phyloP scores from a whole-genome alignment of 2,329 filamentous ascomycete genomes.

The Aspergillus ruber region DNA sequence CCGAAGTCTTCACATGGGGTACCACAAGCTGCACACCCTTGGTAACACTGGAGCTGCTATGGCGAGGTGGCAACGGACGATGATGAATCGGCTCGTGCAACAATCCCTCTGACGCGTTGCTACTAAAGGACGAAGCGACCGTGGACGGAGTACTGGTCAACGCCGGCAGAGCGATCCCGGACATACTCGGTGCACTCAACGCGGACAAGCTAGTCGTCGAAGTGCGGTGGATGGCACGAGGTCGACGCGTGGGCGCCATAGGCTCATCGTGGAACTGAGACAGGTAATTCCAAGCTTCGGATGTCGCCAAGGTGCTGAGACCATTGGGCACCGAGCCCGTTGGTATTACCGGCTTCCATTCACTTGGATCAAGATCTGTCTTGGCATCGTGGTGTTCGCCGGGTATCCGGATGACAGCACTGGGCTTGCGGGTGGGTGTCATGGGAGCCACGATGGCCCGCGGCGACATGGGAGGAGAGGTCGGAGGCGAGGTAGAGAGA shows the following conservation, averaged over 20 bases:
- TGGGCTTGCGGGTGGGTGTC: constrained; percentile 27
- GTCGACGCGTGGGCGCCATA: constrained; percentile 12
- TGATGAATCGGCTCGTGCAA: constrained; percentile 20
- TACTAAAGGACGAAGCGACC: constrained; percentile 33
- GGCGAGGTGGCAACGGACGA: constrained; percentile 35
- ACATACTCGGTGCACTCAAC: constrained; percentile 15
- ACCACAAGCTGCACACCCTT: constrained; percentile 37
- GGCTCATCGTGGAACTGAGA: constrained; percentile 37
- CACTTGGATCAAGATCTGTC: constrained; percentile 44
- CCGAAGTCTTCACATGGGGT: constrained; percentile 25
- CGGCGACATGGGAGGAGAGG: constrained; percentile 30
- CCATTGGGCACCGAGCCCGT: constrained; percentile 8
- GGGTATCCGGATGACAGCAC: constrained; percentile 31
- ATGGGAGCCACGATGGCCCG: constrained; percentile 32
- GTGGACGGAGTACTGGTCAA: constrained; percentile 34
- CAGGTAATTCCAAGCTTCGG: constrained; percentile 40
- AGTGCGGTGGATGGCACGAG: constrained; percentile 13
- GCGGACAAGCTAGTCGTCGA: constrained; percentile 29
- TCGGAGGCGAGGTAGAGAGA: constrained; percentile 22
- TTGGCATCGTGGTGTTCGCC: constrained; percentile 30
- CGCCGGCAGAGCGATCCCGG: constrained; percentile 17
- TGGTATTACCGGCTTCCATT: constrained; percentile 44
- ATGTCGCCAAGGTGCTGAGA: constrained; percentile 20
- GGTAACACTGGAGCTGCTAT: constrained; percentile 19
- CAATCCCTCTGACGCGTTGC: constrained; percentile 25